These are phyloP conservation scores for Hexamita inflata DNA, from an alignment of 208 protist genomes.

Conservation along the genomic window DNA sequence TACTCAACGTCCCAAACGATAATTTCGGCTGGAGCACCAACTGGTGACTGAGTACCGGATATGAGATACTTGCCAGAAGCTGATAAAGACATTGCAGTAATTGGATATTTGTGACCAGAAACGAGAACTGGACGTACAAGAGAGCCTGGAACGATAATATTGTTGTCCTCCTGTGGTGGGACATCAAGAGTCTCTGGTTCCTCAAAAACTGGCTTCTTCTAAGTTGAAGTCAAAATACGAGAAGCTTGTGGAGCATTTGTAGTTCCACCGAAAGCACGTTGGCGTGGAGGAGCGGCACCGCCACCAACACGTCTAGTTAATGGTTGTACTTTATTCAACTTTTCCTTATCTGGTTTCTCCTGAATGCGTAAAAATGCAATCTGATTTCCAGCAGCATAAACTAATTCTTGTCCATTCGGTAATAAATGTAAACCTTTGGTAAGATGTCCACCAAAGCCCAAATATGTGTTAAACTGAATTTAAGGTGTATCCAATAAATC, in stretches of 20 bases:
- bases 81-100: neutral
- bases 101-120: conserved; percentile 3
- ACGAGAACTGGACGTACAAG: conserved; percentile 4
- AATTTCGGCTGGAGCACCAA: neutral
- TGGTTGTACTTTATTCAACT: neutral
- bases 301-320: neutral
- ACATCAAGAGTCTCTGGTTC: neutral
- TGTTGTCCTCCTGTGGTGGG: neutral
- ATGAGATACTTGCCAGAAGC: conserved; percentile 18
- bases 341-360: neutral
- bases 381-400: conserved; percentile 7
- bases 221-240: neutral
- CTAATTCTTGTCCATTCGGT: conserved; percentile 12
- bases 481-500: no score
- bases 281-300: neutral
- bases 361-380: conserved; percentile 5
- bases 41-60: neutral
- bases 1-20: conserved; percentile 11
- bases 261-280: conserved; percentile 2
- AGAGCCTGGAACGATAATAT: neutral
- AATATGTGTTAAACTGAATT: no score
- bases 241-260: no score
- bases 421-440: neutral
- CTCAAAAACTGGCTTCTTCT: neutral
- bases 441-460: conserved; percentile 12